Evolutionary conservation across 176 grass and related monocot species (phyloP), one percentile per base, ranked within the genome.

Genomic region (Juncus effusus): DNA sequence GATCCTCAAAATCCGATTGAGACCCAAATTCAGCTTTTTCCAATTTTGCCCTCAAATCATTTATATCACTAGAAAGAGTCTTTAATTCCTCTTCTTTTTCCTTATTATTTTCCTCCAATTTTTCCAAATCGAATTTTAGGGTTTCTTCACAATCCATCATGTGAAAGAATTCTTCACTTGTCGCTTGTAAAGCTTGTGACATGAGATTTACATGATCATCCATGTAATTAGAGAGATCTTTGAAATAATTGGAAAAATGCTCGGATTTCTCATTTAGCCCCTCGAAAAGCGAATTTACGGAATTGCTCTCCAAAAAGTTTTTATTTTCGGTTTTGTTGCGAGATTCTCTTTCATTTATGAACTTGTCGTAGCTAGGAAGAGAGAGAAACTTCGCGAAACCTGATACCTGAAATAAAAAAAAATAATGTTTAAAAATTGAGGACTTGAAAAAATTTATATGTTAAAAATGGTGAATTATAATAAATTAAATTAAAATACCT

Each of bases 61-160:
- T 72, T 54, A 80, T 36, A 36, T 77, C 82, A 55, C 75, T 89
- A 56, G 82, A 77, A 54, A 89, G 58, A 60, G 51, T 80, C 77
- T 77, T 10, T 52, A 83, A 47, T 80, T 92, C 86, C 74, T 61
- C 62, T 86, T 86, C 93, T 77, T 69, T 82, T 78, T 61, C 78
- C 74, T 72, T 78, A 47, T 78, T 81, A 59, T 77, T 52, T 74
- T 54, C 53, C 42, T 84, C 85, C 72, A 82, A 81, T 65, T 81
- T 84, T 36, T 62, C 66, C 72, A 92, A 75, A 75, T 97, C 72
- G 59, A 73, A 76, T 67, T 84, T 97, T 79, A 92, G 77, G 53
- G 68, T 66, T 19, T 65, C 80, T 19, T 81, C 72, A 56, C 78
- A 60, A 76, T 89, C 75, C 69, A 92, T 81, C 73, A 82, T 81